Conservation (phyloP, 2,329 filamentous ascomycete species). For the Falciphora oryzae region DNA sequence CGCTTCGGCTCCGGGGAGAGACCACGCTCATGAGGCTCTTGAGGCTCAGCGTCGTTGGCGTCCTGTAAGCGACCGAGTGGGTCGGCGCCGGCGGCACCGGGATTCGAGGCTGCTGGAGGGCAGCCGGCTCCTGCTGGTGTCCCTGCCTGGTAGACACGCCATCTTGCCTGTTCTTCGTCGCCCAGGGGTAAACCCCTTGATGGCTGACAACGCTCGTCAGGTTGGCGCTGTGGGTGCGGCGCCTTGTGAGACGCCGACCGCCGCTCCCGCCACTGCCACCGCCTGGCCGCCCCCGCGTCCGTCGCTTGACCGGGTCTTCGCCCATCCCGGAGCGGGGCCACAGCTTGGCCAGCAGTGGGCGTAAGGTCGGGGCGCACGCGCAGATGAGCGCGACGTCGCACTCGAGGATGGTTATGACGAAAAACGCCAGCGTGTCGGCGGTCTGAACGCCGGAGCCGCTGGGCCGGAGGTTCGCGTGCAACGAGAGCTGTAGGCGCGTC, state of each 20-base stretch:
- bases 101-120: not conserved
- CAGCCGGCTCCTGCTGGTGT: not conserved
- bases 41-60: slow-evolving; percentile 24
- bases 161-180: slow-evolving; percentile 14
- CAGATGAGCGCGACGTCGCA: slow-evolving; percentile 30
- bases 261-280: not conserved
- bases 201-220: slow-evolving; percentile 25
- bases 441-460: slow-evolving; percentile 14
- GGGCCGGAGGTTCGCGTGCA: slow-evolving; percentile 21
- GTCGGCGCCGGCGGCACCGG: slow-evolving; percentile 14
- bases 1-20: slow-evolving; percentile 18
- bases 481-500: slow-evolving; percentile 25
- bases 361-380: slow-evolving; percentile 27
- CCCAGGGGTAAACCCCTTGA: slow-evolving; percentile 25
- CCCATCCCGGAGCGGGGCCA: slow-evolving; percentile 21
- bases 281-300: no score
- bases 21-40: slow-evolving; percentile 22
- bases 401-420: slow-evolving; percentile 31
- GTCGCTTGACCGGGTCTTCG: slow-evolving; percentile 4
- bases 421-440: slow-evolving; percentile 25
- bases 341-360: slow-evolving; percentile 23
- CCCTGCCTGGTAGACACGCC: slow-evolving; percentile 16
- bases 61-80: slow-evolving; percentile 15
- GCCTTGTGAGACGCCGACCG: slow-evolving; percentile 9
- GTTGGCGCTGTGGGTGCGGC: slow-evolving; percentile 20